Conservation (phyloP, 164 flowering plant species). For the Sedum album region DNA sequence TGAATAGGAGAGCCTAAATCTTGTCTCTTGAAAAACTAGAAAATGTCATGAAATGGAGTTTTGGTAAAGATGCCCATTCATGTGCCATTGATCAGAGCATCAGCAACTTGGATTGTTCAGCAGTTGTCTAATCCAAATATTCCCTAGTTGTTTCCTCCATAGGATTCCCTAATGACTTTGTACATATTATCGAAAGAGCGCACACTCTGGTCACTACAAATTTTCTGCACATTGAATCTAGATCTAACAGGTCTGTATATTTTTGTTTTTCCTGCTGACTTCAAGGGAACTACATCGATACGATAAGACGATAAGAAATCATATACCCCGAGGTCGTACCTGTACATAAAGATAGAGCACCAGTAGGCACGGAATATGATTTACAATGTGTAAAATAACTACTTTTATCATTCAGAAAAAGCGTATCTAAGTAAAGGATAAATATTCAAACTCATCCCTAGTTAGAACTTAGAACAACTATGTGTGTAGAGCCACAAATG, state of each 20-base stretch:
- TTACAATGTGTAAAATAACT: background rate
- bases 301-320: background rate
- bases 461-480: too few species aligned
- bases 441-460: too few species aligned
- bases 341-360: background rate
- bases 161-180: background rate
- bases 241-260: background rate
- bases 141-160: background rate
- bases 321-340: background rate
- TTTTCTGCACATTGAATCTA: background rate
- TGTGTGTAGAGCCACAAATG: too few species aligned
- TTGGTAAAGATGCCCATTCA: conserved; percentile 3
- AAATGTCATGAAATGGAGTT: background rate
- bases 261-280: background rate
- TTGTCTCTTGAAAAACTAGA: background rate
- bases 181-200: background rate
- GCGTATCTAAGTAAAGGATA: too few species aligned
- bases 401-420: too few species aligned
- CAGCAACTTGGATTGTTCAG: background rate
- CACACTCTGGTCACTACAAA: background rate
- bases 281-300: background rate
- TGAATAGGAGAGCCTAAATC: background rate
- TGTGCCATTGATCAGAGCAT: background rate
- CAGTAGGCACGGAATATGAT: background rate
- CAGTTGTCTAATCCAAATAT: background rate